phyloP scores from a whole-genome alignment of 176 grass and related monocot genomes.

The Stipa capillata region DNA sequence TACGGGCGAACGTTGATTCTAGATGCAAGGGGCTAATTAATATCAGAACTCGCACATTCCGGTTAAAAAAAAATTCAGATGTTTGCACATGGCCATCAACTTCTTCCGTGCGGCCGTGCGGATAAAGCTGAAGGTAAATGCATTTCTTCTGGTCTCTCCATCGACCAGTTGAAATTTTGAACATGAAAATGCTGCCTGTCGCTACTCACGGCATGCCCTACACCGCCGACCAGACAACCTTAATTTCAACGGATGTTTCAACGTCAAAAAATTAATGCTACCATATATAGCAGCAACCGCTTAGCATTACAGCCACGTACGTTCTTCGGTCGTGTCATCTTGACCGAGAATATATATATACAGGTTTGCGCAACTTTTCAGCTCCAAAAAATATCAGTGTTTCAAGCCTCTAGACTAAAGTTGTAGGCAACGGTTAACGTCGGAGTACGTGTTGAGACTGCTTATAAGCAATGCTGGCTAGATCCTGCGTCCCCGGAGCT shows the following conservation, averaged over 20 bases:
- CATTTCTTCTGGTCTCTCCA: background rate
- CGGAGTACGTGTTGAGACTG: background rate
- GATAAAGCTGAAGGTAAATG: background rate
- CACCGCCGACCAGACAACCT: background rate
- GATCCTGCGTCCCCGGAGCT: constrained; percentile 17
- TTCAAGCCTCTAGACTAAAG: background rate
- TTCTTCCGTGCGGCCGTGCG: too few relatives aligned
- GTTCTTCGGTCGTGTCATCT: background rate
- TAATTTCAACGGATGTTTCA: background rate
- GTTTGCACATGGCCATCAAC: too few relatives aligned
- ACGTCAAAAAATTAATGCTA: background rate
- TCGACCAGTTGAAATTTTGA: background rate
- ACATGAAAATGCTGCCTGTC: background rate
- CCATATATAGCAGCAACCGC: background rate
- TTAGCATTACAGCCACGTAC: background rate
- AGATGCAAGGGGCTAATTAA: too few relatives aligned
- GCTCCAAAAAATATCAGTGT: background rate
- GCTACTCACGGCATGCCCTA: background rate
- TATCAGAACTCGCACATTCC: too few relatives aligned
- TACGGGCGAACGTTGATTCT: too few relatives aligned
- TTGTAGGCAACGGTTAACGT: background rate
- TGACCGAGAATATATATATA: background rate
- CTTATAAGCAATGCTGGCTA: constrained; percentile 24
- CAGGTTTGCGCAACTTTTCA: background rate
- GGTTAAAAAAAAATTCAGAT: too few relatives aligned